These are phyloP conservation scores for Kalanchoe fedtschenkoi DNA, from an alignment of 164 flowering plant genomes.

Conservation along the genomic window DNA sequence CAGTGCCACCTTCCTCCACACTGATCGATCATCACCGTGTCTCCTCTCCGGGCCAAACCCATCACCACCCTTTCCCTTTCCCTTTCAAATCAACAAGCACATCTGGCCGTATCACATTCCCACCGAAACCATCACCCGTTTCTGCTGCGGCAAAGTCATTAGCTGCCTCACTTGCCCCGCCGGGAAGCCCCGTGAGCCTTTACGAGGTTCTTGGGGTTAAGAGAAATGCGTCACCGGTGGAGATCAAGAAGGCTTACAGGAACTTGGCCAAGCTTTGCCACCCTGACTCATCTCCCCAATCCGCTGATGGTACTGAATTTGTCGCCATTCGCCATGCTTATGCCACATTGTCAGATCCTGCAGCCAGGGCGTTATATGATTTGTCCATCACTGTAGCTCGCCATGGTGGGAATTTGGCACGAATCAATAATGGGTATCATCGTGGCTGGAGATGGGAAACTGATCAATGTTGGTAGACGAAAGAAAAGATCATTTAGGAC, in stretches of 20 bases:
- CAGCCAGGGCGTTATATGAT: not conserved
- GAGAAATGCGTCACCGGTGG: not conserved
- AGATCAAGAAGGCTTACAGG: not conserved
- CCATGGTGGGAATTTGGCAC: not conserved
- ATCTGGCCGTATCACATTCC: too few relatives aligned
- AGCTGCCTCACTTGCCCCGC: too few relatives aligned
- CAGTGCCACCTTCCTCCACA: too few relatives aligned
- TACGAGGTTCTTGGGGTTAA: too few relatives aligned
- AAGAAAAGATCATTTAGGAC: not conserved
- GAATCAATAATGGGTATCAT: not conserved
- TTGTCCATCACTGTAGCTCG: not conserved
- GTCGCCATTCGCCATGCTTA: not conserved
- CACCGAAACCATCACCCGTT: too few relatives aligned
- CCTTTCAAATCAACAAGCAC: too few relatives aligned
- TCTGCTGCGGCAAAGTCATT: too few relatives aligned
- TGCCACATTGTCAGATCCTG: not conserved
- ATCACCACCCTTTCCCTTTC: too few relatives aligned
- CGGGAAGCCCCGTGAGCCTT: too few relatives aligned
- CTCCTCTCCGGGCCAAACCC: too few relatives aligned
- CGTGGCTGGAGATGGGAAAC: not conserved
- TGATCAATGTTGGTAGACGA: slow-evolving; percentile 3
- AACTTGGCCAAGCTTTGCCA: not conserved
- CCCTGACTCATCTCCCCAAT: not conserved
- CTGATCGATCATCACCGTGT: too few relatives aligned
- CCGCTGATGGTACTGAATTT: not conserved